These are phyloP conservation scores for Pythium aphanidermatum DNA, from an alignment of 352 stramenopile genomes.

Conservation along the genomic window DNA sequence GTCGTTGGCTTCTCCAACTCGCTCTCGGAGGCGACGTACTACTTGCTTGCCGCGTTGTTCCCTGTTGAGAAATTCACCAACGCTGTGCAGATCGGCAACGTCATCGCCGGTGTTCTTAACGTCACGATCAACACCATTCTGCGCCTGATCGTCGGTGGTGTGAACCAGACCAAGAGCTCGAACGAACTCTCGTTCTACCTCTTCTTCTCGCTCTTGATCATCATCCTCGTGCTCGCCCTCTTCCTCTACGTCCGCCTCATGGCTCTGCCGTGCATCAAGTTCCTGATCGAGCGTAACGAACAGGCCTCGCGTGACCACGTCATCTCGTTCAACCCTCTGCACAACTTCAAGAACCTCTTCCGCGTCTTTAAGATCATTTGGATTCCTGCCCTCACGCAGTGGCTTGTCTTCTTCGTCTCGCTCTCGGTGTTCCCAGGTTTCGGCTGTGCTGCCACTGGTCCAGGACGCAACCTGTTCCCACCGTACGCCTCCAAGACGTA, in stretches of 20 bases:
- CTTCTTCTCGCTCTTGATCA: conserved; percentile 48
- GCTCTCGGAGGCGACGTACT: conserved; percentile 50
- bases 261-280: conserved; percentile 36
- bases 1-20: conserved; percentile 48
- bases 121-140: conserved; percentile 49
- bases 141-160: conserved; percentile 38
- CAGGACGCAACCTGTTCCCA: conserved; percentile 24
- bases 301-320: conserved; percentile 22
- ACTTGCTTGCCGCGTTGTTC: conserved; percentile 54
- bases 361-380: conserved; percentile 48
- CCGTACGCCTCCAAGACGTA: conserved; percentile 16
- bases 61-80: conserved; percentile 63
- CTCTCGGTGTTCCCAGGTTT: conserved; percentile 48
- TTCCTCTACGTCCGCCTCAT: conserved; percentile 35
- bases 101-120: conserved; percentile 43
- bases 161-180: conserved; percentile 29
- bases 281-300: conserved; percentile 47
- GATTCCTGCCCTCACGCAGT: conserved; percentile 40
- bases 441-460: conserved; percentile 35
- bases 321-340: conserved; percentile 23
- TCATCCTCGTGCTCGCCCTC: conserved; percentile 40
- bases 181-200: conserved; percentile 46
- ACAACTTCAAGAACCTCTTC: conserved; percentile 30
- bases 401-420: conserved; percentile 56
- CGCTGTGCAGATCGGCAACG: conserved; percentile 59